Evolutionary conservation across 805 yeast genomes (phyloP).

Genomic region (Metschnikowia peoriensis): DNA sequence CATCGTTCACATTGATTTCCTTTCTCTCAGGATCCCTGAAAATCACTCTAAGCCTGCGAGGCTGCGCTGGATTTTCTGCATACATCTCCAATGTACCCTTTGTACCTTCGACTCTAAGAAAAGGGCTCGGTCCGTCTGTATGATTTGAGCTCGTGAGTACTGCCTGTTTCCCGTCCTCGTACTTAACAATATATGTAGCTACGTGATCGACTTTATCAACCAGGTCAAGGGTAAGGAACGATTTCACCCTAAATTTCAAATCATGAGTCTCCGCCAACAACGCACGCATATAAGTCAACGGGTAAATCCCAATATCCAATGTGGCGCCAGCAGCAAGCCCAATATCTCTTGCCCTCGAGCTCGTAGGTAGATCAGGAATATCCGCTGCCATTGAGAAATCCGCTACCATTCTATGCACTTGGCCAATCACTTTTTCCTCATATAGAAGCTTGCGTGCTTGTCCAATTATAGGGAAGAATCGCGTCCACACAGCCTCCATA

Average conservation of each 20-base stretch:
- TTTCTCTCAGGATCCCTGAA: conserved; percentile 25
- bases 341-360: conserved; percentile 40
- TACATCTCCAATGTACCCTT: conserved; percentile 31
- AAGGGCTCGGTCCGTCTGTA: conserved; percentile 27
- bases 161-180: conserved; percentile 42
- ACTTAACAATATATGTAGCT: conserved; percentile 36
- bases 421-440: conserved; percentile 46
- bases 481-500: conserved; percentile 63
- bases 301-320: conserved; percentile 55
- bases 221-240: conserved; percentile 34
- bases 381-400: conserved; percentile 40
- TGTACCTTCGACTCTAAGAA: conserved; percentile 34
- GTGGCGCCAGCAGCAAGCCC: conserved; percentile 55
- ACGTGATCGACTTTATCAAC: conserved; percentile 43
- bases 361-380: conserved; percentile 27
- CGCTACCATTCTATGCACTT: conserved; percentile 39
- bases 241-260: conserved; percentile 25
- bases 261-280: conserved; percentile 32
- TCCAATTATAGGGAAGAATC: conserved; percentile 48
- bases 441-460: conserved; percentile 36
- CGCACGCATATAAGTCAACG: conserved; percentile 45
- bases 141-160: conserved; percentile 32
- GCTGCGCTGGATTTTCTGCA: conserved; percentile 34
- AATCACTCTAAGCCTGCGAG: conserved; percentile 30
- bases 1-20: conserved; percentile 29